Conservation (phyloP, 805 yeast genomes). For the Millerozyma acaciae region DNA sequence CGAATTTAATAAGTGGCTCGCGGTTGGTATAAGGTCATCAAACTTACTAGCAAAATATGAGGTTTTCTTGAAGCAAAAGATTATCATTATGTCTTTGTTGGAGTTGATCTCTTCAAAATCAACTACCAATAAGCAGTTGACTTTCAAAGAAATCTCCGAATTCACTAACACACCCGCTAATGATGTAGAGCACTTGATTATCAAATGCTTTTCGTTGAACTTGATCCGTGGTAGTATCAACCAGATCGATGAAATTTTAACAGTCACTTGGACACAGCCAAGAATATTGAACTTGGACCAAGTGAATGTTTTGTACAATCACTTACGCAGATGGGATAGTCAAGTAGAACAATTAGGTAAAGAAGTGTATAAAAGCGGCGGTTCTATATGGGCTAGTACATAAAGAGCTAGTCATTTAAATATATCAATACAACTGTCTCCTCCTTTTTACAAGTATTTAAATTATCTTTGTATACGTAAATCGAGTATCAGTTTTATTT, state of each 20-base stretch:
- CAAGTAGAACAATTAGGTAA: slow-evolving; percentile 61
- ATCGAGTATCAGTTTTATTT: too few species aligned
- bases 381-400: slow-evolving; percentile 39
- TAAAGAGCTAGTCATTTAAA: slow-evolving; percentile 6
- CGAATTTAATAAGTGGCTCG: slow-evolving; percentile 52
- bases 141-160: slow-evolving; percentile 67
- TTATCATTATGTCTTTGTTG: slow-evolving; percentile 85
- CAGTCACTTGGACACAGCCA: slow-evolving; percentile 94
- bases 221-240: slow-evolving; percentile 87
- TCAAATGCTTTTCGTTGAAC: slow-evolving; percentile 84
- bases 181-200: slow-evolving; percentile 85
- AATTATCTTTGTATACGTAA: neutral
- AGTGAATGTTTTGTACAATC: slow-evolving; percentile 68
- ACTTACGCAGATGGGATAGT: slow-evolving; percentile 72
- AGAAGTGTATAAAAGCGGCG: slow-evolving; percentile 36
- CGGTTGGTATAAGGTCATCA: slow-evolving; percentile 33
- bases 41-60: slow-evolving; percentile 58
- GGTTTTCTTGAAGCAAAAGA: slow-evolving; percentile 78
- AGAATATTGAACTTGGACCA: slow-evolving; percentile 82
- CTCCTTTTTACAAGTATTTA: neutral
- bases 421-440: neutral
- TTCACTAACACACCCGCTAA: slow-evolving; percentile 62
- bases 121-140: slow-evolving; percentile 66
- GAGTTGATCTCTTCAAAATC: slow-evolving; percentile 80
- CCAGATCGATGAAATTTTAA: slow-evolving; percentile 74